Conservation (phyloP, 148 eudicot species). For the Euryodendron excelsum region DNA sequence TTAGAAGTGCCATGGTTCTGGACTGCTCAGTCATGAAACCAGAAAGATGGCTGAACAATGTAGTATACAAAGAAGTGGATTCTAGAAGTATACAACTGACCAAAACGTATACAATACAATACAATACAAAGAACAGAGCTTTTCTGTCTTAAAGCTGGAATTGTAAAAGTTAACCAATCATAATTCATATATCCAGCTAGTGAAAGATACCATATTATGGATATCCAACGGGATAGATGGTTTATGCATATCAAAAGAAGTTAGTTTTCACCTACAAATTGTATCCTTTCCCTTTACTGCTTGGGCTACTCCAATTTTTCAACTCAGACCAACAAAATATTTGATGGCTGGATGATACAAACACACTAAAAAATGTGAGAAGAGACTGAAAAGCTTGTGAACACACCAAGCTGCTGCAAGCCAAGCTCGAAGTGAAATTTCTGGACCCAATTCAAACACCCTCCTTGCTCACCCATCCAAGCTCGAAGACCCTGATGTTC, state of each 20-base stretch:
- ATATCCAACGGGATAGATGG: neutral
- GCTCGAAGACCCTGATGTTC: neutral
- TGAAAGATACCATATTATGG: neutral
- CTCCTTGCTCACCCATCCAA: neutral
- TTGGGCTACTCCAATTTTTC: neutral
- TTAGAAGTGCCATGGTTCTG: neutral
- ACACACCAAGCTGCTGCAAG: neutral
- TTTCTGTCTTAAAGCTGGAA: neutral
- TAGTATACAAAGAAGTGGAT: neutral
- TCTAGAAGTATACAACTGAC: neutral
- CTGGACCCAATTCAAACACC: neutral
- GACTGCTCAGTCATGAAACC: neutral
- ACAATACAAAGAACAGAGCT: no score
- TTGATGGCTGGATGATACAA: neutral
- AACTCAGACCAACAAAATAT: neutral
- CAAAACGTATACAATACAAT: neutral
- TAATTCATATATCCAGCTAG: neutral
- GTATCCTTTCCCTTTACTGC: neutral
- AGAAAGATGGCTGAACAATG: constrained; percentile 5
- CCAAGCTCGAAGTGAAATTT: no score
- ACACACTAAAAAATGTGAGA: neutral
- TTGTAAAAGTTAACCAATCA: neutral
- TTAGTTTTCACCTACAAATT: neutral
- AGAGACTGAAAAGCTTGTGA: neutral
- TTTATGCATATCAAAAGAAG: constrained; percentile 5